A percentile compares a stretch with the other conserved stretches of the same genome.
Evolutionary conservation across 1,284 basidiomycete genomes (phyloP).

Genomic region (Ustilago curta): DNA sequence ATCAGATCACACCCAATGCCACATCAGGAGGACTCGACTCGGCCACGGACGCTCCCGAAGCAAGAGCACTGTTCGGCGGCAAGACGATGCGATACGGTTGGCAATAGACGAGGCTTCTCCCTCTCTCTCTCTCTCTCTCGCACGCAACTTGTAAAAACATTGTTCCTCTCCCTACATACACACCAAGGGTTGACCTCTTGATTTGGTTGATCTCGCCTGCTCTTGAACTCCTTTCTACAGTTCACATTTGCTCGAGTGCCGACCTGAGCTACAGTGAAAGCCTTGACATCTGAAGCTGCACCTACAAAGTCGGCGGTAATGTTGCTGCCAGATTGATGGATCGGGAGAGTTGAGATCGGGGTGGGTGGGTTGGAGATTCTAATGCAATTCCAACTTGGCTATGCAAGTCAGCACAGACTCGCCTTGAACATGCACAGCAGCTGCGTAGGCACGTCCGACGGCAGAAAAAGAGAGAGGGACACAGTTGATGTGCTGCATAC

Average conservation of each 20-base stretch:
- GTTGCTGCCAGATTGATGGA: not conserved
- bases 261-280: not conserved
- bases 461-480: not conserved
- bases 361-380: not conserved
- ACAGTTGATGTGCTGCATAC: conserved; percentile 4
- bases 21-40: conserved; percentile 52
- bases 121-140: not conserved
- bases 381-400: conserved; percentile 1
- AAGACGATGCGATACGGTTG: conserved; percentile 55
- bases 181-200: too few relatives aligned
- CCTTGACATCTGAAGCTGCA: not conserved
- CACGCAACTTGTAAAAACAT: conserved; percentile 18
- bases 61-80: conserved; percentile 48
- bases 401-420: conserved; percentile 1
- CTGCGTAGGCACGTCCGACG: conserved; percentile 4
- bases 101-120: conserved; percentile 20
- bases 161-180: not conserved
- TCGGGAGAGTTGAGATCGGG: conserved; percentile 2
- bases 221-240: too few relatives aligned
- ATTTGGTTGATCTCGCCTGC: not conserved
- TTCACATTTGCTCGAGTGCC: not conserved
- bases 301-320: not conserved
- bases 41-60: conserved; percentile 42
- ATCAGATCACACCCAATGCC: conserved; percentile 62
- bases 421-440: conserved; percentile 1